Evolutionary conservation across 2,329 filamentous ascomycete genomes (phyloP), one percentile per base, ranked within the genome.

Genomic region (Pseudopithomyces maydicus): DNA sequence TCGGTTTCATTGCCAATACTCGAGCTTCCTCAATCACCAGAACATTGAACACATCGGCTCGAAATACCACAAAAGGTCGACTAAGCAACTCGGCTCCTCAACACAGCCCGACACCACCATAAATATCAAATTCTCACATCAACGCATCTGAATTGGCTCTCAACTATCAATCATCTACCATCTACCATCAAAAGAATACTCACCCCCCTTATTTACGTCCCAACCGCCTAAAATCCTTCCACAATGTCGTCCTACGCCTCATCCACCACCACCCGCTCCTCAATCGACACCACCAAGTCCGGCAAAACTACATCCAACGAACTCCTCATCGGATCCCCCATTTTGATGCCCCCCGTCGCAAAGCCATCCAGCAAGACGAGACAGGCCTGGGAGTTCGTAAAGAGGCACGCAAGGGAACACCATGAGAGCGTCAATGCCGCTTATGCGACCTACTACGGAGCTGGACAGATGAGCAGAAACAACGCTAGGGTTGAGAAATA

Each of bases 371-470:
- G 44, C 52, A 52, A 38, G 23, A 52, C 54, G 14, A 52, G 36
- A 32, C 55, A 59, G 46, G 38, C 45, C 2, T 64, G 58, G 56
- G 26, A 59, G 10, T 52, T 57, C 20, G 43, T 68, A 29, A 62
- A 65, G 55, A 52, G 59, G 51, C 57, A 58, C 46, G 64, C 60
- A 12, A 66, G 58, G 29, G 65, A 68, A 50, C 65, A 68, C 50
- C 62, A 62, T 46, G 53, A 59, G 52, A 59, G 58, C 49, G 62
- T 66, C 14, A 66, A 65, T 39, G 58, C 52, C 2, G 62, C 62
- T 4, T 66, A 62, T 42, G 54, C 20, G 26, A 11, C 36, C 6
- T 63, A 65, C 45, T 67, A 67, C 35, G 58, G 61, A 8, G 36
- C 50, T 32, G 57, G 54, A 2, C 33, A 48, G 44, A 35, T 33